These are phyloP conservation scores for Aspergillus nanangensis DNA, from an alignment of 495 filamentous ascomycete genomes.

Conservation along the genomic window DNA sequence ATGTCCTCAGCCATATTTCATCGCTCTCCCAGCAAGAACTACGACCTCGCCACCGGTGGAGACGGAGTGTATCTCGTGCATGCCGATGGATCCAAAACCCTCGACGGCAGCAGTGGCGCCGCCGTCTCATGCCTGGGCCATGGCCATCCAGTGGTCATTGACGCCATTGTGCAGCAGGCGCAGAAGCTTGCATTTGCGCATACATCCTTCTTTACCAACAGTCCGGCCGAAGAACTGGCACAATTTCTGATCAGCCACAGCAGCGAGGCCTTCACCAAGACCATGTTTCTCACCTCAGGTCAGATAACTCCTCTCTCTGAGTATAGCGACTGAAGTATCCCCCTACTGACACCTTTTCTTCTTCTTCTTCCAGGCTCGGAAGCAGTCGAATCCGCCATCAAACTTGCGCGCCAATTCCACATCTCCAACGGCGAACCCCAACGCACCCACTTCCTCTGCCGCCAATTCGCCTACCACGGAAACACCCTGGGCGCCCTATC, in stretches of 20 bases:
- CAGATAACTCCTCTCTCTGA: no score
- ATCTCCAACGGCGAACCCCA: conserved; percentile 38
- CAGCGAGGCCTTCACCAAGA: conserved; percentile 37
- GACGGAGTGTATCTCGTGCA: conserved; percentile 45
- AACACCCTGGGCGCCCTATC: conserved; percentile 64
- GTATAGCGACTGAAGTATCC: no score
- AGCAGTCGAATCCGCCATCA: conserved; percentile 65
- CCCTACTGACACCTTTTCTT: conserved; percentile 13
- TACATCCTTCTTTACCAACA: conserved; percentile 46
- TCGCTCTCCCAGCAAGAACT: no score
- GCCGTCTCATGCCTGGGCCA: conserved; percentile 50
- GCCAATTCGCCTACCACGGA: conserved; percentile 71
- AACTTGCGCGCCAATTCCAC: conserved; percentile 62
- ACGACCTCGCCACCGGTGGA: conserved; percentile 37
- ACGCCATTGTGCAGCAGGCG: conserved; percentile 47
- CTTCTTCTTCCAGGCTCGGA: conserved; percentile 50
- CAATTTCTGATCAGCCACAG: conserved; percentile 41
- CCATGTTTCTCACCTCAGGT: conserved; percentile 56
- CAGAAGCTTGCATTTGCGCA: conserved; percentile 48
- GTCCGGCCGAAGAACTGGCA: conserved; percentile 42
- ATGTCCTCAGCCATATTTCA: no score
- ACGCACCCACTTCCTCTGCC: conserved; percentile 57
- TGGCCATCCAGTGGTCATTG: conserved; percentile 36
- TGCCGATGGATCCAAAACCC: conserved; percentile 56
- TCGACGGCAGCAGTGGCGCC: conserved; percentile 56